phyloP scores from a whole-genome alignment of 805 yeast genomes.

The Wickerhamomyces chambardii region DNA sequence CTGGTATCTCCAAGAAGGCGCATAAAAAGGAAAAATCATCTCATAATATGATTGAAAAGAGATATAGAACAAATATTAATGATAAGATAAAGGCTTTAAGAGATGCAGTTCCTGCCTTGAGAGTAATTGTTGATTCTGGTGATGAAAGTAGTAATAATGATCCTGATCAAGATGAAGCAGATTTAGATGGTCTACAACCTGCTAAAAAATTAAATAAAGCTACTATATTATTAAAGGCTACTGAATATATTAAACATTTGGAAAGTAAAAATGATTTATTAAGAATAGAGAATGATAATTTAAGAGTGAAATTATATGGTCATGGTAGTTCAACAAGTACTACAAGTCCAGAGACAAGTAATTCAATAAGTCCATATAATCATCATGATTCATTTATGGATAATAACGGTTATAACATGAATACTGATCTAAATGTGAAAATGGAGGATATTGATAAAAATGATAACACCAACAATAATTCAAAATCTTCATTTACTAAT shows the following conservation, averaged over 20 bases:
- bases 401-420: background rate
- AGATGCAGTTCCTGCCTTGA: slow-evolving; percentile 57
- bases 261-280: slow-evolving; percentile 49
- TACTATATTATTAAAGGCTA: slow-evolving; percentile 64
- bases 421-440: slow-evolving; percentile 6
- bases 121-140: slow-evolving; percentile 33
- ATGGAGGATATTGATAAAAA: slow-evolving; percentile 3
- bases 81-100: slow-evolving; percentile 55
- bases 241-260: slow-evolving; percentile 69
- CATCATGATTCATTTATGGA: background rate
- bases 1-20: slow-evolving; percentile 21
- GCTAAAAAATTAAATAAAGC: slow-evolving; percentile 76
- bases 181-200: slow-evolving; percentile 67
- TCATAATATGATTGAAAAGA: slow-evolving; percentile 66
- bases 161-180: slow-evolving; percentile 47
- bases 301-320: slow-evolving; percentile 20
- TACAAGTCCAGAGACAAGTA: slow-evolving; percentile 7
- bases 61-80: slow-evolving; percentile 63
- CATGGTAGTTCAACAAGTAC: slow-evolving; percentile 7
- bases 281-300: slow-evolving; percentile 34
- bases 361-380: slow-evolving; percentile 4
- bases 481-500: slow-evolving; percentile 21
- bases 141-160: slow-evolving; percentile 29
- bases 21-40: slow-evolving; percentile 46
- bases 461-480: slow-evolving; percentile 5